phyloP scores from a whole-genome alignment of 2,329 filamentous ascomycete genomes.

The Tolypocladium amazonense region DNA sequence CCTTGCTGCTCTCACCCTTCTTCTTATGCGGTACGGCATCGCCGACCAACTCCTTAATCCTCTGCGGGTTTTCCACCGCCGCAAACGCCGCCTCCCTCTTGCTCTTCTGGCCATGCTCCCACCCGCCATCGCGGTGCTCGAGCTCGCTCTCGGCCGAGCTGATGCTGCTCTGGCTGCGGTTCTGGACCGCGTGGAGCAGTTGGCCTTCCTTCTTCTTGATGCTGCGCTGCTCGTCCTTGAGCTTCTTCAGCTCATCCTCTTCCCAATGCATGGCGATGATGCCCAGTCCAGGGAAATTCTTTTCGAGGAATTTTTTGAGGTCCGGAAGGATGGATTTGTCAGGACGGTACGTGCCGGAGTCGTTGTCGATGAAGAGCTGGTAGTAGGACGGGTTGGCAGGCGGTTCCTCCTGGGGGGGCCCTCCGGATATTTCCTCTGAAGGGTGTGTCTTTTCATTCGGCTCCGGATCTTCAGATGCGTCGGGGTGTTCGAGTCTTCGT shows the following conservation, averaged over 20 bases:
- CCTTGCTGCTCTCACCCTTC: constrained; percentile 4
- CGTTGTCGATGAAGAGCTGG: constrained; percentile 89
- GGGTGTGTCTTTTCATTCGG: constrained; percentile 41
- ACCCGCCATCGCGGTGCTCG: constrained; percentile 29
- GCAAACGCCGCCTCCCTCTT: constrained; percentile 42
- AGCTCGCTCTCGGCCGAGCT: constrained; percentile 44
- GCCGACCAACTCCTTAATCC: constrained; percentile 27
- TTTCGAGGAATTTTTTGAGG: constrained; percentile 58
- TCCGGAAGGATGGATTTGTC: constrained; percentile 65
- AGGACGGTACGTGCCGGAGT: constrained; percentile 85
- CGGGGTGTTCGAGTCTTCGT: constrained; percentile 48
- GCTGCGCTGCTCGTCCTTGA: constrained; percentile 68
- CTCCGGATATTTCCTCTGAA: constrained; percentile 32
- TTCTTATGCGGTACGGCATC: constrained; percentile 12
- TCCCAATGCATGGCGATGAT: constrained; percentile 70
- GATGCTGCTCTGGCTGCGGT: constrained; percentile 40
- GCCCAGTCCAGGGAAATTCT: constrained; percentile 67
- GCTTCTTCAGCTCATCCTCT: constrained; percentile 57
- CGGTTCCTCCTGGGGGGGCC: constrained; percentile 30
- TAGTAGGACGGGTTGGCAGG: constrained; percentile 49
- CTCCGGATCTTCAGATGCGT: constrained; percentile 30
- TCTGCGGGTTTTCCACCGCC: constrained; percentile 37
- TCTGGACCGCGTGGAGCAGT: constrained; percentile 43
- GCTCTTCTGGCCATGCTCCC: constrained; percentile 31
- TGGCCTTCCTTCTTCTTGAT: constrained; percentile 56